Percentiles rank a stretch among this genome's conserved stretches.
Conservation (phyloP, 140 eudicot species). For the Anethum foeniculum region DNA sequence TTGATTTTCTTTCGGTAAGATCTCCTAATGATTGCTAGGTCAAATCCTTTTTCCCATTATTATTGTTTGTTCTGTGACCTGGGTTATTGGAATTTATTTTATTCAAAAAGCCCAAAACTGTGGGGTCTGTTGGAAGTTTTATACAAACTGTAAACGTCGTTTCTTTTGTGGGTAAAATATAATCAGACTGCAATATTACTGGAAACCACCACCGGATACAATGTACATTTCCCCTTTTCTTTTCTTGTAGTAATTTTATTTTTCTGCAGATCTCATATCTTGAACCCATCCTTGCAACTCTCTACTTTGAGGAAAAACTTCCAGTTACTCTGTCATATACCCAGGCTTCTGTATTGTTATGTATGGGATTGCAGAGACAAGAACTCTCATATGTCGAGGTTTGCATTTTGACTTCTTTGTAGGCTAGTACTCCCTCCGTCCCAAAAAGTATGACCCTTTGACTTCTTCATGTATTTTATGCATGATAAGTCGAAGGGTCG, state of each 20-base stretch:
- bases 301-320: slow-evolving; percentile 65
- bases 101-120: neutral
- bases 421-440: neutral
- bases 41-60: neutral
- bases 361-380: slow-evolving; percentile 83
- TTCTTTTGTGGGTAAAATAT: neutral
- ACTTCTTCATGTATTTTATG: neutral
- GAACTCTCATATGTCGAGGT: slow-evolving; percentile 71
- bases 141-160: neutral
- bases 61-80: neutral
- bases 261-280: slow-evolving; percentile 56
- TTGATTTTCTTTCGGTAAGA: slow-evolving; percentile 57
- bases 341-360: slow-evolving; percentile 77
- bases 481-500: too few relatives aligned
- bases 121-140: neutral
- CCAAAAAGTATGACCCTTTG: neutral
- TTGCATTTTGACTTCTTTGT: slow-evolving; percentile 9
- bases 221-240: neutral
- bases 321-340: slow-evolving; percentile 65
- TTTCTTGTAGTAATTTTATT: neutral
- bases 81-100: neutral
- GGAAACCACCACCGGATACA: neutral
- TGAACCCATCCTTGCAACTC: slow-evolving; percentile 46
- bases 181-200: neutral
- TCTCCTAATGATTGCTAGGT: neutral